These are phyloP conservation scores for Alternaria metachromatica DNA, from an alignment of 2,329 filamentous ascomycete genomes.

Conservation along the genomic window DNA sequence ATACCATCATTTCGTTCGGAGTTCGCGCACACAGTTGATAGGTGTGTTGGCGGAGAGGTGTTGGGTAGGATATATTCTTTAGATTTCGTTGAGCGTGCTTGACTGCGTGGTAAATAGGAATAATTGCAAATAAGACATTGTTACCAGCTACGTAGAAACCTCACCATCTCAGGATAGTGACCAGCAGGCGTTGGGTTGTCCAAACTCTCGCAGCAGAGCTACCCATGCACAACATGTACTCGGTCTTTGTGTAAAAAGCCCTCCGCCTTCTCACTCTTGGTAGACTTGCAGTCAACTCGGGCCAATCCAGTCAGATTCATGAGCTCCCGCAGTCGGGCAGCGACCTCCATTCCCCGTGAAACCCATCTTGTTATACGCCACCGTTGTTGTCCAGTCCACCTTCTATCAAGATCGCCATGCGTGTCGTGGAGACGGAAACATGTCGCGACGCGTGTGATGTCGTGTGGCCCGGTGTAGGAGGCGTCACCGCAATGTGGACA, in stretches of 20 bases:
- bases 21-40: neutral
- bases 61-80: neutral
- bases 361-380: neutral
- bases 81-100: neutral
- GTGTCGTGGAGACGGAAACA: neutral
- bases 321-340: neutral
- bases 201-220: neutral
- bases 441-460: neutral
- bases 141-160: neutral
- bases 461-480: neutral
- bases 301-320: neutral
- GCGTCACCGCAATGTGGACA: neutral
- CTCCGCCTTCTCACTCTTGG: neutral
- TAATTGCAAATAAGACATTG: neutral
- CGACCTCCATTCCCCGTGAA: neutral
- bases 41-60: neutral
- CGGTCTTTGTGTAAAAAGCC: neutral
- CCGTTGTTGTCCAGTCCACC: neutral
- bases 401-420: neutral
- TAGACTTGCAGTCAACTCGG: neutral
- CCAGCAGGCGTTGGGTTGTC: neutral
- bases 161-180: neutral
- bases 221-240: neutral
- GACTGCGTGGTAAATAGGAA: neutral
- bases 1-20: neutral